These are phyloP conservation scores for Quercus suber DNA, from an alignment of 306 rosid genomes.

Conservation along the genomic window DNA sequence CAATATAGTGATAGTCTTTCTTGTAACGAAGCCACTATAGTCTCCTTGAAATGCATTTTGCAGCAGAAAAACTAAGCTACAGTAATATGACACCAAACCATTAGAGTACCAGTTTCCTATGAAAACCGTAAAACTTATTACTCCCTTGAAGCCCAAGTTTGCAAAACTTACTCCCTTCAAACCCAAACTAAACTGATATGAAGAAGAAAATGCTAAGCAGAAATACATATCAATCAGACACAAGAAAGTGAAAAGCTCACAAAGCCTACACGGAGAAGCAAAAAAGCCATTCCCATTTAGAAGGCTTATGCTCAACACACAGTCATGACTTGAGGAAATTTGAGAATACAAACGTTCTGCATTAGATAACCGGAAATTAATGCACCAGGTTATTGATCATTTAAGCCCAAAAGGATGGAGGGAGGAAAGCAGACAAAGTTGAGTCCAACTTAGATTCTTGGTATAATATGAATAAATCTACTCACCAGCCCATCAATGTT, in stretches of 20 bases:
- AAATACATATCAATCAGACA: background rate
- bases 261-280: background rate
- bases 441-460: background rate
- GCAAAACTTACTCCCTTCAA: background rate
- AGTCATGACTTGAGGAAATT: background rate
- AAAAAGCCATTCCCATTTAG: background rate
- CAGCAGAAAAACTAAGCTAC: no score
- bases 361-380: no score
- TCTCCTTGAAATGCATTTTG: no score
- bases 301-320: background rate
- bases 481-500: conserved; percentile 84
- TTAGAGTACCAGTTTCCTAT: background rate
- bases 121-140: background rate
- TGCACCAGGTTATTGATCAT: background rate
- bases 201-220: background rate
- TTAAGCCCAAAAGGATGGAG: background rate
- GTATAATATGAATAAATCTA: background rate
- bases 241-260: background rate
- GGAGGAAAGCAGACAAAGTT: conserved; percentile 3
- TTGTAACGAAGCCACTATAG: no score
- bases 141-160: no score
- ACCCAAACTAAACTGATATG: background rate
- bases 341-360: background rate
- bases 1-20: no score
- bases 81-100: background rate